Base-by-base conservation (phyloP, 2,329 filamentous ascomycete genomes). In the Aspergillus felis region DNA sequence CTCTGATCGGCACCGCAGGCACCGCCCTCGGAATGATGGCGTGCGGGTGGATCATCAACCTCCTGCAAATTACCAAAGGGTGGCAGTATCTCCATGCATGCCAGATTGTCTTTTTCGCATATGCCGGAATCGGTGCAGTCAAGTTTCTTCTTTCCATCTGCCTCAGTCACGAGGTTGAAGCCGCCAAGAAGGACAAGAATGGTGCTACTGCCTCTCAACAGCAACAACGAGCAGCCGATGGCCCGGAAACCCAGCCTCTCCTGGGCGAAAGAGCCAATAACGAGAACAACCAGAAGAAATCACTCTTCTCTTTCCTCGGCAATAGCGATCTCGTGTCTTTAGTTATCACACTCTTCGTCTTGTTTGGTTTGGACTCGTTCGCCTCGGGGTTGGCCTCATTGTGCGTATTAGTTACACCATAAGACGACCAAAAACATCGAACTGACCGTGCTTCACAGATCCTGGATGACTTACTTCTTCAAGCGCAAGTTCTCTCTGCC, bases 321-420 rank as follows among this genome's bases (percentile, higher is more conserved):
- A 85, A 84, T 4, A 73, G 71, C 2, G 76, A 82, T 22, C 53
- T 74, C 6, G 62, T 68, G 42, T 68, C 68, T 3, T 55, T 74
- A n/a, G 62, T 75, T 20, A 61, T 72, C 24, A 64, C 85, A 51
- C 78, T 93, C 0, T 88, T 86, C 66, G 72, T 88, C 7, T 76
- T 93, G 1, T 88, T 91, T 64, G 82, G 81, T 1, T 66, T 91
- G 5, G 89, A 92, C 69, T 83, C 85, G 0, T 82, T 91, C 56
- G 88, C 87, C 1, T 87, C 85, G 1, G 89, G 89, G 1, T 81
- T 92, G 69, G 87, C 86, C 3, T 84, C 85, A 24, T 66, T 85
- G 78, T 86, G 75, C 71, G 82, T 76, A 7, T 28, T 22, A 22
- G 72, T 17, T 74, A 73, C 64, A 73, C 74, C 9, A 64, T 32